These are phyloP conservation scores for Plasmodium adleri DNA, from an alignment of 169 alveolate species.

Conservation along the genomic window DNA sequence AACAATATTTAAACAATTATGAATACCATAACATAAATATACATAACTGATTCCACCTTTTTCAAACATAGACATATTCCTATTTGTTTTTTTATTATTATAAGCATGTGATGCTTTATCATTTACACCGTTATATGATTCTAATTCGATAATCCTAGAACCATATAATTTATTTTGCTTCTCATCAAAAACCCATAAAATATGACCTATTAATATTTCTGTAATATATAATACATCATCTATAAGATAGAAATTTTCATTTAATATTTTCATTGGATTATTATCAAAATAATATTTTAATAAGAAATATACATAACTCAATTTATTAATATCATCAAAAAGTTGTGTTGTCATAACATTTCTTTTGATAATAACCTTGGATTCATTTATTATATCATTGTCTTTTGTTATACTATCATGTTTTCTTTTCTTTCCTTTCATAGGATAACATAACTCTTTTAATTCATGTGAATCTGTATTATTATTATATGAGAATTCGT, in stretches of 20 bases:
- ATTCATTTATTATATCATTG: too few relatives aligned
- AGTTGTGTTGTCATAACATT: too few relatives aligned
- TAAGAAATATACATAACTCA: slow-evolving; percentile 39
- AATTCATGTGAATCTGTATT: too few relatives aligned
- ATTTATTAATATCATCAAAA: not conserved
- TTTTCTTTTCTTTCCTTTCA: too few relatives aligned
- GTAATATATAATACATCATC: slow-evolving; percentile 40
- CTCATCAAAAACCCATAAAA: slow-evolving; percentile 42
- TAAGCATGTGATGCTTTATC: slow-evolving; percentile 80
- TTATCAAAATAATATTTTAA: slow-evolving; percentile 54
- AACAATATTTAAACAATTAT: slow-evolving; percentile 75
- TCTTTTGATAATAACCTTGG: too few relatives aligned
- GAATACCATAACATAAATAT: slow-evolving; percentile 79
- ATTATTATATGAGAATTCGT: too few relatives aligned
- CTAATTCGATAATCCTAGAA: slow-evolving; percentile 67
- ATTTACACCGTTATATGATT: slow-evolving; percentile 75
- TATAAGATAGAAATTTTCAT: slow-evolving; percentile 57
- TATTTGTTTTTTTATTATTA: slow-evolving; percentile 67
- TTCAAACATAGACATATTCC: slow-evolving; percentile 71
- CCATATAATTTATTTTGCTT: slow-evolving; percentile 49
- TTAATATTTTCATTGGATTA: slow-evolving; percentile 23
- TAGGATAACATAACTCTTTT: too few relatives aligned
- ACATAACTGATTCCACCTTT: slow-evolving; percentile 79
- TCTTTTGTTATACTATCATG: too few relatives aligned
- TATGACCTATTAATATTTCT: slow-evolving; percentile 50